Evolutionary conservation across 192 early-diverging fungal genomes (phyloP).

Genomic region (Phycomyces blakesleeanus): DNA sequence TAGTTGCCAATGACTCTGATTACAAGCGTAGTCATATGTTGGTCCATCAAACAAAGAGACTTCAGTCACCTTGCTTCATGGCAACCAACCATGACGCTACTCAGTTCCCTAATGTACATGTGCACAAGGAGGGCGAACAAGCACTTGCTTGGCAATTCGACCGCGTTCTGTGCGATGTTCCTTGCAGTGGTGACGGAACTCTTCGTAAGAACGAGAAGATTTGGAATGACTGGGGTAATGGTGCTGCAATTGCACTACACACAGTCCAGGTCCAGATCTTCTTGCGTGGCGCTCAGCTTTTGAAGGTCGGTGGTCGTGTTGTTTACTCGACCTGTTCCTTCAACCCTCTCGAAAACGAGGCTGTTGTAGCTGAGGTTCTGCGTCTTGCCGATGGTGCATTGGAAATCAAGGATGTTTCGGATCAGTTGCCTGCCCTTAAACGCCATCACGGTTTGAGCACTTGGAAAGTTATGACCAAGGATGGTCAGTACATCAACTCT

Average conservation of each 20-base stretch:
- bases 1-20: slow-evolving; percentile 97
- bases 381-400: slow-evolving; percentile 63
- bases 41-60: slow-evolving; percentile 92
- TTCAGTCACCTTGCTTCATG: slow-evolving; percentile 88
- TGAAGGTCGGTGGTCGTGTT: slow-evolving; percentile 87
- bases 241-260: slow-evolving; percentile 77
- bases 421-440: slow-evolving; percentile 72
- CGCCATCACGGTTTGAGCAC: slow-evolving; percentile 75
- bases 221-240: slow-evolving; percentile 84
- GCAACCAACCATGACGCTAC: slow-evolving; percentile 96
- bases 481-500: slow-evolving; percentile 52
- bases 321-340: slow-evolving; percentile 99
- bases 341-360: slow-evolving; percentile 97
- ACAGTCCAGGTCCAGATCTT: slow-evolving; percentile 84
- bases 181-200: slow-evolving; percentile 97
- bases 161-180: slow-evolving; percentile 94
- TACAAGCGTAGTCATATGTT: slow-evolving; percentile 89
- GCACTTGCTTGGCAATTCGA: slow-evolving; percentile 71
- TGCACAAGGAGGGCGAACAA: slow-evolving; percentile 9
- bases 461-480: slow-evolving; percentile 87
- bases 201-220: slow-evolving; percentile 92
- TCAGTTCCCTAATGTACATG: slow-evolving; percentile 74
- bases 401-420: slow-evolving; percentile 82
- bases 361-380: slow-evolving; percentile 85
- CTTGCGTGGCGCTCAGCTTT: slow-evolving; percentile 78